Base-by-base conservation (phyloP, 1,284 basidiomycete species). In the Apiotrichum gamsii region DNA sequence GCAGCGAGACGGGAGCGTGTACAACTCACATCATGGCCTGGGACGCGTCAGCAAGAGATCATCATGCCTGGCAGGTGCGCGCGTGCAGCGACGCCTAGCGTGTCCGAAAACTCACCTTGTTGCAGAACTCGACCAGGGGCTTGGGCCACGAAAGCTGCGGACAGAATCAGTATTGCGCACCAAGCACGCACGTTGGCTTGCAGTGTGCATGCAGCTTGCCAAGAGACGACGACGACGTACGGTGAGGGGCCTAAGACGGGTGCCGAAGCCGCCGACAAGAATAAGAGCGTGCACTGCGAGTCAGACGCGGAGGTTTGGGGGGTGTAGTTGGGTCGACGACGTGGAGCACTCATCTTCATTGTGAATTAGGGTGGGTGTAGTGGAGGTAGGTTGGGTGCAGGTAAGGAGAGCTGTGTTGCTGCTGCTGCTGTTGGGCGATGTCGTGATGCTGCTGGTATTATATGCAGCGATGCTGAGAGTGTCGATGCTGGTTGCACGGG, bases 71-170 rank as follows among this genome's bases (percentile, higher is more conserved):
- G n/a, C n/a, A n/a, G n/a, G n/a, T n/a, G n/a, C n/a, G n/a, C n/a
- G n/a, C n/a, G n/a, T n/a, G n/a, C n/a, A n/a, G n/a, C n/a, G n/a
- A n/a, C n/a, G n/a, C n/a, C n/a, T n/a, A n/a, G n/a, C n/a, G n/a
- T n/a, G n/a, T n/a, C n/a, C n/a, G n/a, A n/a, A 4, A 14, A 63
- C 72, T 59, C 39, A 72, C 71, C 66, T 74, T 74, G 67, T 74
- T 75, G 57, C 73, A 74, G 62, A 76, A 77, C 65, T 76, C 74
- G 51, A 78, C 76, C 44, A 78, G 63, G 15, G 76, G 76, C 64
- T 78, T 78, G 48, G 76, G 76, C 60, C 68, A 70, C 56, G 68
- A 69, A 23, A 70, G 58, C 68, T 70, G 45, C n/a, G n/a, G n/a
- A n/a, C n/a, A n/a, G n/a, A n/a, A n/a, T n/a, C n/a, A n/a, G n/a